phyloP scores from a whole-genome alignment of 768 basidiomycete species.

The Auricularia cornea region DNA sequence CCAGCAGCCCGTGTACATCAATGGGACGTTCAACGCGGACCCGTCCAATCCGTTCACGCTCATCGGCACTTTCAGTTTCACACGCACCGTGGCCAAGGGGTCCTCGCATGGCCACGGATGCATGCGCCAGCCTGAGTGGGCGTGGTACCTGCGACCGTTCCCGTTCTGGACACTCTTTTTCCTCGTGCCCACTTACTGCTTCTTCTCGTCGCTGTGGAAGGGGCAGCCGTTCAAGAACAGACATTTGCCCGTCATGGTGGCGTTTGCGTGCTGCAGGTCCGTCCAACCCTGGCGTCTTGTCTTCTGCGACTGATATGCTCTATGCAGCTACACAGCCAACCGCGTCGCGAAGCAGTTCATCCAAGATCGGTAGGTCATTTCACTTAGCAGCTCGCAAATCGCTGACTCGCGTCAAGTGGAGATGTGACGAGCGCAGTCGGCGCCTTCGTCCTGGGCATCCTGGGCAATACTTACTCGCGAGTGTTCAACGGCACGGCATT shows the following conservation, averaged over 20 bases:
- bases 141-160: constrained; percentile 78
- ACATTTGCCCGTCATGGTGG: constrained; percentile 74
- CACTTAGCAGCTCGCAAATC: not conserved
- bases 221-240: constrained; percentile 64
- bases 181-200: constrained; percentile 68
- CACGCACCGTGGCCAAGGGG: constrained; percentile 33
- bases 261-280: constrained; percentile 74
- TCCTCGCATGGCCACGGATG: constrained; percentile 54
- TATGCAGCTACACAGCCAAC: constrained; percentile 41
- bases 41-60: constrained; percentile 35
- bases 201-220: constrained; percentile 65
- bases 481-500: constrained; percentile 81
- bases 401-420: constrained; percentile 16
- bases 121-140: constrained; percentile 52
- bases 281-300: constrained; percentile 11
- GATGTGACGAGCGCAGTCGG: constrained; percentile 82
- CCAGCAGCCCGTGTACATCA: constrained; percentile 41
- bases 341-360: constrained; percentile 79
- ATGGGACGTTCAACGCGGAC: constrained; percentile 64
- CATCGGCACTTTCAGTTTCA: constrained; percentile 59
- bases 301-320: not conserved
- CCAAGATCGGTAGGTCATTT: constrained; percentile 49
- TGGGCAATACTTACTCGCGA: constrained; percentile 76
- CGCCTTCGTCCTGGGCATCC: constrained; percentile 68
- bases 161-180: constrained; percentile 70